Base-by-base conservation (phyloP, 495 filamentous ascomycete genomes). In the Rostrohypoxylon terebratum region DNA sequence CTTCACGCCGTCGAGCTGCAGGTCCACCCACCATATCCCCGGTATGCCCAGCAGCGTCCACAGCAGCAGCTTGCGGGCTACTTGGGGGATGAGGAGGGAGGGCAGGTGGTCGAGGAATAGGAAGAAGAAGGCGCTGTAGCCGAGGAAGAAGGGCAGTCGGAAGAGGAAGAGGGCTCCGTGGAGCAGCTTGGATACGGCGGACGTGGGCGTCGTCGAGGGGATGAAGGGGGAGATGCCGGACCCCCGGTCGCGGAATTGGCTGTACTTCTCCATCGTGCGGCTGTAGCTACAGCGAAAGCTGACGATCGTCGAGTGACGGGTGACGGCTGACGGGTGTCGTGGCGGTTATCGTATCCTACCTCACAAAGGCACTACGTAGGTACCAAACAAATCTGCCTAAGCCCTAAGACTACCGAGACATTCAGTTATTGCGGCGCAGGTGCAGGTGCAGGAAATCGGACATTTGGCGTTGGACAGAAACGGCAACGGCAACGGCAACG, bases 201-300 rank as follows among this genome's bases (percentile, higher is more conserved):
- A 86, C 1, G 87, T 79, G 14, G 88, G 84, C 0, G 88, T 86
- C 16, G 89, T 82, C 28, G 93, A 86, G 3, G 96, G 94, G 62
- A 98, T 87, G 84, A 98, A 99, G 23, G 96, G 96, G 61, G 96
- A 94, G 75, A 98, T 96, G 73, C 94, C 96, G 62, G 96, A 96
- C 91, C 96, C 96, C 88, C 93, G 88, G 83, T 99, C 96, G 63
- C 96, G 90, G 73, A 92, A 99, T 79, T 98, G 94, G 9, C 94
- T 95, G 80, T 93, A 98, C 81, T 97, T 98, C 87, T 99, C 96
- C 96, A 99, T 99, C 31, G 14, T 78, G 54, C 6, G 16, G 33
- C 25, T 53, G 10, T 53, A 53, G 48, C 48, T 53, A 53, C n/a
- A 38, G 33, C 25, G 25, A n/a, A 14, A 53, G 48, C 48, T 53